Conservation (phyloP, 2,329 filamentous ascomycete species). For the Sporothrix pseudoabietina region DNA sequence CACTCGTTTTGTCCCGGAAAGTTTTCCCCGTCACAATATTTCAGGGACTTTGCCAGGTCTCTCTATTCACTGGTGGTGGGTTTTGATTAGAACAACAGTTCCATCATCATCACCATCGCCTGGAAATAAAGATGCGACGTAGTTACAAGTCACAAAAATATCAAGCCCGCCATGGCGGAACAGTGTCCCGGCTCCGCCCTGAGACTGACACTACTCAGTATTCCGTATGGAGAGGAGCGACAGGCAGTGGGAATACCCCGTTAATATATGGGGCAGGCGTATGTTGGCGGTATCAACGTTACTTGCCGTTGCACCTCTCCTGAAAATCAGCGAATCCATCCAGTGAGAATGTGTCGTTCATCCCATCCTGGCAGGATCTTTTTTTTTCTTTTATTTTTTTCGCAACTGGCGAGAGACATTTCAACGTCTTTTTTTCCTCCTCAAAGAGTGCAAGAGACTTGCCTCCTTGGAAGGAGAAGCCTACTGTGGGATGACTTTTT, state of each 20-base stretch:
- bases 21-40: not conserved
- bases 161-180: conserved; percentile 15
- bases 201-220: not conserved
- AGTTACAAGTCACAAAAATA: not conserved
- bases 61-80: not conserved
- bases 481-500: not conserved
- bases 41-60: not conserved
- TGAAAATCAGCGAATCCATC: not conserved
- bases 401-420: not conserved
- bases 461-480: too few species aligned
- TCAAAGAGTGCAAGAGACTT: not conserved
- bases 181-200: conserved; percentile 19
- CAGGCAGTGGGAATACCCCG: not conserved
- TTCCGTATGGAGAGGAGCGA: not conserved
- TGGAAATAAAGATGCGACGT: not conserved
- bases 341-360: not conserved
- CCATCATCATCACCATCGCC: not conserved
- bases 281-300: not conserved
- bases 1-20: not conserved
- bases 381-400: not conserved
- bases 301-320: conserved; percentile 16
- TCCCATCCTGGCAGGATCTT: not conserved
- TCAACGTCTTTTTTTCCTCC: not conserved
- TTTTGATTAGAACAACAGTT: not conserved
- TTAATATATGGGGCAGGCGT: not conserved